Evolutionary conservation across 768 basidiomycete species (phyloP).

Genomic region (Phylloporus sp.): DNA sequence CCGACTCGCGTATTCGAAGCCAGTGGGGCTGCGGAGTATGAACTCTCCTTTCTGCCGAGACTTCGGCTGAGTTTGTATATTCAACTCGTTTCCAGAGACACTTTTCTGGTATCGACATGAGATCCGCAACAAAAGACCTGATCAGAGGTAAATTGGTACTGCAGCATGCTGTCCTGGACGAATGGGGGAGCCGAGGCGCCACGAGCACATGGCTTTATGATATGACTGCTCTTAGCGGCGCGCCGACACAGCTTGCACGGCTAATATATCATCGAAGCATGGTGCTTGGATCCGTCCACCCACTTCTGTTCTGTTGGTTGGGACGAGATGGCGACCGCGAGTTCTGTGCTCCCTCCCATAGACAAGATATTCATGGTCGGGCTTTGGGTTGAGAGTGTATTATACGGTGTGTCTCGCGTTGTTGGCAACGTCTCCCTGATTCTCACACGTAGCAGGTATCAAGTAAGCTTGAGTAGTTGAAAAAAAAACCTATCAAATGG

Average conservation of each 20-base stretch:
- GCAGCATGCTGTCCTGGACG: too few species aligned
- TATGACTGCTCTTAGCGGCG: not conserved
- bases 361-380: not conserved
- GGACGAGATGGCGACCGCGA: not conserved
- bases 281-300: not conserved
- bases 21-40: too few species aligned
- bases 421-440: not conserved
- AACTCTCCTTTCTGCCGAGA: too few species aligned
- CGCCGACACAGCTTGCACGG: not conserved
- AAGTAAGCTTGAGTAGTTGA: not conserved
- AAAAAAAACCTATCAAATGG: too few species aligned
- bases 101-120: too few species aligned
- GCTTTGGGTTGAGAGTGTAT: not conserved
- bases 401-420: not conserved
- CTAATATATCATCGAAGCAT: not conserved
- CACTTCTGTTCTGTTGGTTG: not conserved
- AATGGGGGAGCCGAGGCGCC: too few species aligned
- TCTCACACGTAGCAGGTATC: too few species aligned
- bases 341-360: not conserved
- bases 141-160: too few species aligned
- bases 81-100: too few species aligned
- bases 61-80: too few species aligned
- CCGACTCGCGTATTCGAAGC: too few species aligned
- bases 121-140: too few species aligned
- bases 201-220: not conserved